phyloP scores from a whole-genome alignment of 805 yeast species.

The Suhomyces prunicola region DNA sequence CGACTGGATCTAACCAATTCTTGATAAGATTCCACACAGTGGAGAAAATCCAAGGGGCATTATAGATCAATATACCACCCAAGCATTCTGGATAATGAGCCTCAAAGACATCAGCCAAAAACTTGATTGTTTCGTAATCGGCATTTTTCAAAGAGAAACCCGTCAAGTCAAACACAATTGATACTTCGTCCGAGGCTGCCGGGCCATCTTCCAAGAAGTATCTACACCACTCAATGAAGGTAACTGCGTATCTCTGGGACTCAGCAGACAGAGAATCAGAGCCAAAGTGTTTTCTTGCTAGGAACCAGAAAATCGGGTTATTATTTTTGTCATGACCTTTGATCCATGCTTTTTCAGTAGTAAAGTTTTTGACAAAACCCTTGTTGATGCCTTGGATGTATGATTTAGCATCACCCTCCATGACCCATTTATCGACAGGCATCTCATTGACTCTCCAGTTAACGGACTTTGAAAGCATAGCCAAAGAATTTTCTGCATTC shows the following conservation, averaged over 20 bases:
- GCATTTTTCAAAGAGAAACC: constrained; percentile 88
- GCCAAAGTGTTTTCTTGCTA: constrained; percentile 68
- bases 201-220: constrained; percentile 52
- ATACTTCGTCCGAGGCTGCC: constrained; percentile 76
- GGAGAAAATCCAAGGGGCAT: constrained; percentile 95
- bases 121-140: constrained; percentile 90
- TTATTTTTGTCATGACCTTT: constrained; percentile 70
- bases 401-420: constrained; percentile 68
- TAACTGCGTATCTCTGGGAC: constrained; percentile 69
- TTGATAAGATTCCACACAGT: constrained; percentile 93
- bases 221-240: constrained; percentile 79
- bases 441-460: constrained; percentile 69
- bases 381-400: constrained; percentile 37
- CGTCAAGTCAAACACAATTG: constrained; percentile 80
- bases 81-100: constrained; percentile 95
- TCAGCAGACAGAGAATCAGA: constrained; percentile 57
- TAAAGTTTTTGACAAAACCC: constrained; percentile 55
- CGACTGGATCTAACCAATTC: constrained; percentile 95
- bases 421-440: constrained; percentile 58
- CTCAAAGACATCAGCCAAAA: constrained; percentile 84
- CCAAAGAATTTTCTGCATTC: constrained; percentile 63
- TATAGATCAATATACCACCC: constrained; percentile 80
- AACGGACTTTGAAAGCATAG: constrained; percentile 70
- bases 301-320: constrained; percentile 78
- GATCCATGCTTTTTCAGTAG: constrained; percentile 66